phyloP scores from a whole-genome alignment of 495 filamentous ascomycete species.

The Penicillium ucsense region DNA sequence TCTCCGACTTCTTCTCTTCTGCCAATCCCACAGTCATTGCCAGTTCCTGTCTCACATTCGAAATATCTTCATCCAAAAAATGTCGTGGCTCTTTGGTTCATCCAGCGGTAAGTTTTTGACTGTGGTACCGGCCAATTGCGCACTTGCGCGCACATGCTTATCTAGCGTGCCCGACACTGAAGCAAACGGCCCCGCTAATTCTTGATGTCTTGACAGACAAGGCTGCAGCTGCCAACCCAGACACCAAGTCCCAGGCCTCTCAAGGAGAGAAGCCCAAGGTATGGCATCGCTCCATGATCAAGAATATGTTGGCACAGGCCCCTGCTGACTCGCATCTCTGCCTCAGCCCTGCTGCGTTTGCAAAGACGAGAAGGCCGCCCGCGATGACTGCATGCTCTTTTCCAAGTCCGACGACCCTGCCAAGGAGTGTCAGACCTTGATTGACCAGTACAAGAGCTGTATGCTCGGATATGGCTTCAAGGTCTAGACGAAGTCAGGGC shows the following conservation, averaged over 20 bases:
- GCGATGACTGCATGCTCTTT: conserved; percentile 99
- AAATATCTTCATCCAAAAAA: conserved; percentile 3
- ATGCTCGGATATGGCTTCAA: conserved; percentile 94
- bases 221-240: conserved; percentile 11
- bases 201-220: conserved; percentile 10
- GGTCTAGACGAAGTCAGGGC: conserved; percentile 31
- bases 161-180: too few species aligned
- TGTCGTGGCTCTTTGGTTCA: conserved; percentile 35
- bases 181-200: conserved; percentile 1
- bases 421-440: conserved; percentile 69
- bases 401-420: conserved; percentile 63
- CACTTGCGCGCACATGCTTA: too few species aligned
- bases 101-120: conserved; percentile 24
- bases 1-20: not conserved
- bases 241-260: conserved; percentile 22
- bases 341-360: conserved; percentile 90
- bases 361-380: conserved; percentile 82
- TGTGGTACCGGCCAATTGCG: too few species aligned
- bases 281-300: conserved; percentile 1
- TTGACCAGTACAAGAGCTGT: conserved; percentile 80
- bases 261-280: conserved; percentile 48
- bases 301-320: too few species aligned
- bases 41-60: not conserved
- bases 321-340: not conserved
- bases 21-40: not conserved